Base-by-base conservation (phyloP, 306 rosid genomes). In the Cucurbita argyrosperma region DNA sequence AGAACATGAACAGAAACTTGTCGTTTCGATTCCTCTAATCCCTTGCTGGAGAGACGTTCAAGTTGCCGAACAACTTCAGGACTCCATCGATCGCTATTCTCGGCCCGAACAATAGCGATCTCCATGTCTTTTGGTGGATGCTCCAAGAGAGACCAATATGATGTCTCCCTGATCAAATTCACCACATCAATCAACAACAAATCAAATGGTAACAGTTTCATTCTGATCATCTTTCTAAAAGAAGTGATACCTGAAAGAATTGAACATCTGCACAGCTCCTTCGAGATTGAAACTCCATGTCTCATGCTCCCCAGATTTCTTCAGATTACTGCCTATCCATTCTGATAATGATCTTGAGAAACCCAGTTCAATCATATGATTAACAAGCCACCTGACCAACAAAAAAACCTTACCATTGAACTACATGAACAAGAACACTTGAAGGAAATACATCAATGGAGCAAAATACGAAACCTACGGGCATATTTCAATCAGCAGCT, bases 311-410 rank as follows among this genome's bases (percentile, higher is more conserved):
- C 97, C 97, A 15, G 78, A 82, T 85, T 84, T 90, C 85, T 88
- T 88, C 76, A 94, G 89, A 79, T 86, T 94, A 80, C 87, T 87
- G 74, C 97, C 96, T 79, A 94, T 84, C 98, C 98, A 94, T 39
- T 94, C 97, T 14, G 98, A 83, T 72, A 94, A 71, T 58, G 96
- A 79, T 82, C 85, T 88, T 67, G 98, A 79, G 85, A 86, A 90
- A 80, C 98, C 98, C 43, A 86, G 96, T 81, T 79, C 97, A 70
- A 83, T 76, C 85, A 94, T 84, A 85, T 84, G 94, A 84, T 80
- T 83, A 68, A 94, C 98, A 77, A 94, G 97, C 98, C 98, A 90
- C 85, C 98, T 94, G 85, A 78, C 83, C 76, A 52, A 53, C 81
- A 72, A 70, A 58, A 50, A 69, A 76, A 68, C 26, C 14, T 50